phyloP scores from a whole-genome alignment of 2,329 filamentous ascomycete species.

The Fonsecaea pedrosoi region DNA sequence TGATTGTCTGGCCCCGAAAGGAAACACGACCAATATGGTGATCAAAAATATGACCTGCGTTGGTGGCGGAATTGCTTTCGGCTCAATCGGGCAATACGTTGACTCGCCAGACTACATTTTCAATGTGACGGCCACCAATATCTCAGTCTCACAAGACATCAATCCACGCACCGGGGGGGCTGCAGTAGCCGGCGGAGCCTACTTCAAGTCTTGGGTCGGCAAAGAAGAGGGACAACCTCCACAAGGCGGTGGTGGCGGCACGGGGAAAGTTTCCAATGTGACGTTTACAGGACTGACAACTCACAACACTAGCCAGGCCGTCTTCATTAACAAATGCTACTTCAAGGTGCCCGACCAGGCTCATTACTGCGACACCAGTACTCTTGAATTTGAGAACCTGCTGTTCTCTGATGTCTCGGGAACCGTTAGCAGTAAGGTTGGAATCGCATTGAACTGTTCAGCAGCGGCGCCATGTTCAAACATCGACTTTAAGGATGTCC shows the following conservation, averaged over 20 bases:
- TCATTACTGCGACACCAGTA: constrained; percentile 20
- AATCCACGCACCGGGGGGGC: constrained; percentile 12
- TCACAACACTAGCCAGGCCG: constrained; percentile 10
- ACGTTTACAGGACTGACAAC: constrained; percentile 11
- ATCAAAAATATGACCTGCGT: constrained; percentile 17
- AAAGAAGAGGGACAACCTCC: constrained; percentile 7
- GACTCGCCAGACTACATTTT: constrained; percentile 19
- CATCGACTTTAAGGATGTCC: constrained; percentile 12
- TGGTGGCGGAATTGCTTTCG: constrained; percentile 15
- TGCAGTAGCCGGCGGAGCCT: constrained; percentile 11
- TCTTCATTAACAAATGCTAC: constrained; percentile 18
- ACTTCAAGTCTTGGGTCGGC: constrained; percentile 23
- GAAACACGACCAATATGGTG: constrained; percentile 19
- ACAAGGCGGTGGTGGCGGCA: constrained; percentile 16
- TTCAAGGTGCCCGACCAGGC: constrained; percentile 16
- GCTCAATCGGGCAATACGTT: constrained; percentile 11
- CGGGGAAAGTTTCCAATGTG: constrained; percentile 10
- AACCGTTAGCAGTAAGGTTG: constrained; percentile 20
- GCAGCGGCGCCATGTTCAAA: constrained; percentile 12
- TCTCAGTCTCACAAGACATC: constrained; percentile 12
- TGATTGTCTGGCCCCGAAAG: constrained; percentile 16
- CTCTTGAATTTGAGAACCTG: constrained; percentile 17
- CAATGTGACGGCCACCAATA: constrained; percentile 15
- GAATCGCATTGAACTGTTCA: constrained; percentile 20
- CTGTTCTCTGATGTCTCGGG: constrained; percentile 13